Conservation (phyloP, 2,329 filamentous ascomycete species). For the Didymella exigua region DNA sequence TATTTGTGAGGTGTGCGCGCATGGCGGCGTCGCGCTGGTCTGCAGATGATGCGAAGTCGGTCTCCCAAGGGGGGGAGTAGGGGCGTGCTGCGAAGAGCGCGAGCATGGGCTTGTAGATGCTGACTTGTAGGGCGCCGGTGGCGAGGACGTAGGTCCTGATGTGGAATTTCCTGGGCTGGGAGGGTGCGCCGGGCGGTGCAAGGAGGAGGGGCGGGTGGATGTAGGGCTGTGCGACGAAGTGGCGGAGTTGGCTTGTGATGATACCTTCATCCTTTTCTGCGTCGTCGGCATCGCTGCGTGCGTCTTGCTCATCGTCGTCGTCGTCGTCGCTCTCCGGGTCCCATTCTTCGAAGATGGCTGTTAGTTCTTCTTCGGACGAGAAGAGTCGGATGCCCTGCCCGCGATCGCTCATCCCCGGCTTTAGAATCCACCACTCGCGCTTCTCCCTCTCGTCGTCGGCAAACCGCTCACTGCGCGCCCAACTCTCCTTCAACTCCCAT, state of each 20-base stretch:
- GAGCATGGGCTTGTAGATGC: slow-evolving; percentile 89
- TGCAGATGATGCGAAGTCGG: slow-evolving; percentile 18
- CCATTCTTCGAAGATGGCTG: slow-evolving; percentile 89
- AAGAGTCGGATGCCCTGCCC: slow-evolving; percentile 94
- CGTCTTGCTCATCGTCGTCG: slow-evolving; percentile 52
- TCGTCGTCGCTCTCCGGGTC: slow-evolving; percentile 74
- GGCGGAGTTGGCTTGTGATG: slow-evolving; percentile 86
- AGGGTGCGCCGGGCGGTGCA: slow-evolving; percentile 40
- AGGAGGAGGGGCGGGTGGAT: slow-evolving; percentile 86
- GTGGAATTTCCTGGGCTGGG: slow-evolving; percentile 79
- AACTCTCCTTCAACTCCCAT: slow-evolving; percentile 81
- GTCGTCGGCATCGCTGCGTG: slow-evolving; percentile 39
- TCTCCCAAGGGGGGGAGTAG: slow-evolving; percentile 69
- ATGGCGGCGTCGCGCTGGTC: slow-evolving; percentile 54
- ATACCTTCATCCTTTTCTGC: slow-evolving; percentile 58
- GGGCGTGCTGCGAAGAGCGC: slow-evolving; percentile 82
- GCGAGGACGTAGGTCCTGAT: slow-evolving; percentile 90
- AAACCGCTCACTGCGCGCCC: slow-evolving; percentile 67
- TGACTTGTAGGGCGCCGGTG: slow-evolving; percentile 76
- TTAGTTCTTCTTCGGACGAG: slow-evolving; percentile 81
- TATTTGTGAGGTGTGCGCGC: slow-evolving; percentile 87
- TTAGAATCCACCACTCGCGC: slow-evolving; percentile 95
- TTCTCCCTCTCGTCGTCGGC: slow-evolving; percentile 46
- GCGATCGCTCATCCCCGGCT: slow-evolving; percentile 95
- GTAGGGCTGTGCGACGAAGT: slow-evolving; percentile 96